Evolutionary conservation across 73 alveolate species (phyloP), one percentile per base, ranked within the genome.

Genomic region (Paramecium primaurelia): DNA sequence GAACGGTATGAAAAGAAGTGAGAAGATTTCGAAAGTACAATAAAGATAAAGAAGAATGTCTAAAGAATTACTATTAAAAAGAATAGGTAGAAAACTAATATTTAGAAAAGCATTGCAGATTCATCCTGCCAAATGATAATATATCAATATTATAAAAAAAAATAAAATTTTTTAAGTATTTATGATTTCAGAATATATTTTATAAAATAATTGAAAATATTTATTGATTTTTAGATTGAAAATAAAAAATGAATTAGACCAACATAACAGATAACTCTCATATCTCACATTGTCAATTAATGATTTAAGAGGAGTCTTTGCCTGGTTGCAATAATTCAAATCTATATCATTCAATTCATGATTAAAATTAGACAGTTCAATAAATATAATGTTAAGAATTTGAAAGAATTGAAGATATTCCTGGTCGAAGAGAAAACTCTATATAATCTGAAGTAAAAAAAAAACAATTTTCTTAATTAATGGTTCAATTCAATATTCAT

Each of bases 71-170:
- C 20, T 20, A 1, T 32, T 38, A 38, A 73, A 38, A 80, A 40
- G 58, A 28, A 80, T 34, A 44, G 44, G 34, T 10, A 42, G 58
- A 44, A 80, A 80, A 36, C 20, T 59, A 0, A 32, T 32, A 8
- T 42, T 80, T 26, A 80, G 91, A 80, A 80, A 47, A 47, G 75
- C 91, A 26, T 36, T 80, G 9, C 73, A 80, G 45, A 64, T 80
- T 25, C 58, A 44, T 28, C 91, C 91, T 20, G 58, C 58, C 6
- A 38, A 40, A 22, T 54, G 69, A 54, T 18, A 54, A 54, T 49
- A 49, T 49, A 4, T 18, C 18, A 54, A 68, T 40, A 10, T 40
- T 40, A 40, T 40, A 12, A 40, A 8, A 7, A 40, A 7, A 8
- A 40, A 8, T 8, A 40, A 40, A 40, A 40, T 12, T 8, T 40